Evolutionary conservation across 2,329 filamentous ascomycete species (phyloP).

Genomic region (Dothistroma septosporum): DNA sequence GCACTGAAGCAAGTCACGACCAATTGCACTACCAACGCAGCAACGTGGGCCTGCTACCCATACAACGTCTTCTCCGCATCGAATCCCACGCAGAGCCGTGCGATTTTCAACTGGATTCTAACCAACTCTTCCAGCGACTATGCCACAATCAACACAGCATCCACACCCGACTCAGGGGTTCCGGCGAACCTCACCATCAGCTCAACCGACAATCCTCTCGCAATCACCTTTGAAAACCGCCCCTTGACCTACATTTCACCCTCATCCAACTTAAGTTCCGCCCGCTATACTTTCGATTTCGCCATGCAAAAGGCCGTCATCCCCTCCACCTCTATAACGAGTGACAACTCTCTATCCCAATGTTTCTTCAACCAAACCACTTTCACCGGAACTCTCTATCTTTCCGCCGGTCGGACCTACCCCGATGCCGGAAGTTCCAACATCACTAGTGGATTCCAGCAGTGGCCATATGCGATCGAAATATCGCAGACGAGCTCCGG

Average conservation of each 20-base stretch:
- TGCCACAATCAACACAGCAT: conserved; percentile 49
- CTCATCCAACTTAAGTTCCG: conserved; percentile 41
- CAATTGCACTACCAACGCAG: conserved; percentile 55
- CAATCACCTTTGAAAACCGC: conserved; percentile 53
- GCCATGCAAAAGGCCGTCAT: conserved; percentile 51
- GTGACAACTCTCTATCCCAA: conserved; percentile 45
- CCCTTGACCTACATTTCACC: conserved; percentile 49
- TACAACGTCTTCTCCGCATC: conserved; percentile 47
- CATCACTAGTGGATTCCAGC: conserved; percentile 15
- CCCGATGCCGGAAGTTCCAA: conserved; percentile 14
- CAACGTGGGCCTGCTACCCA: conserved; percentile 62
- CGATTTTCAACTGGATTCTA: conserved; percentile 62
- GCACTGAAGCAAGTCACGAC: conserved; percentile 52
- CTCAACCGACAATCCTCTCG: conserved; percentile 53
- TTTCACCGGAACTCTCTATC: conserved; percentile 57
- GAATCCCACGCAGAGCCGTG: conserved; percentile 33
- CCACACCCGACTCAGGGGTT: conserved; percentile 51
- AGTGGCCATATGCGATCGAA: conserved; percentile 58
- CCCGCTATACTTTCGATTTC: conserved; percentile 58
- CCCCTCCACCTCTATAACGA: conserved; percentile 44
- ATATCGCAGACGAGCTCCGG: conserved; percentile 51
- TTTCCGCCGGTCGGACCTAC: conserved; percentile 19
- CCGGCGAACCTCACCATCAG: conserved; percentile 42
- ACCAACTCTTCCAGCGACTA: conserved; percentile 38
- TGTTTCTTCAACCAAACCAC: conserved; percentile 58